Evolutionary conservation across 768 basidiomycete species (phyloP).

Genomic region (Boletus sensibilis): DNA sequence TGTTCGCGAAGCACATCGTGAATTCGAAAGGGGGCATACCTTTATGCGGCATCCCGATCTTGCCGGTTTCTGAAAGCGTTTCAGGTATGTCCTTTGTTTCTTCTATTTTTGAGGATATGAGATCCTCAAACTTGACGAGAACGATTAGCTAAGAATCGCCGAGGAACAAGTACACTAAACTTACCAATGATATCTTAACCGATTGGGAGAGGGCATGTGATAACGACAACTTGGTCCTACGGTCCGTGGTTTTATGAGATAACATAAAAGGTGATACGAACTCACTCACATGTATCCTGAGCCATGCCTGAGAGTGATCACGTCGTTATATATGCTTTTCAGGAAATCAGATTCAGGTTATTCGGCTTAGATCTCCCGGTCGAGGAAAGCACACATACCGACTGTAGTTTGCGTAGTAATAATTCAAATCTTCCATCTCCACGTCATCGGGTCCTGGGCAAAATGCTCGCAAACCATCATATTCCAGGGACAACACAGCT

Average conservation of each 20-base stretch:
- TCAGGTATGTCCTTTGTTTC: constrained; percentile 97
- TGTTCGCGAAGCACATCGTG: constrained; percentile 11
- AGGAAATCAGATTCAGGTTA: constrained; percentile 34
- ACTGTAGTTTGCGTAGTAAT: constrained; percentile 95
- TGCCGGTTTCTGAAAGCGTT: constrained; percentile 89
- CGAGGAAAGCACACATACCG: constrained; percentile 49
- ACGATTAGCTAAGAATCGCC: not conserved
- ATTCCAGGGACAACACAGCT: constrained; percentile 18
- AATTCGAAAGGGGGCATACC: constrained; percentile 37
- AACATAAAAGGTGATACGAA: constrained; percentile 12
- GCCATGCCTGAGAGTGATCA: constrained; percentile 90
- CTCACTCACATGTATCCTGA: constrained; percentile 87
- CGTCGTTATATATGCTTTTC: constrained; percentile 91
- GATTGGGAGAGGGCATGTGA: constrained; percentile 96
- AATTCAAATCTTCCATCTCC: constrained; percentile 97
- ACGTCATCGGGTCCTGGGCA: constrained; percentile 76
- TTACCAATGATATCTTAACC: constrained; percentile 90
- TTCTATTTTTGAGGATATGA: constrained; percentile 91
- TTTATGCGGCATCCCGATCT: constrained; percentile 88
- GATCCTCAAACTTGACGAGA: constrained; percentile 72
- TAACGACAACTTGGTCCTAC: constrained; percentile 91
- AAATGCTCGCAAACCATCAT: constrained; percentile 1
- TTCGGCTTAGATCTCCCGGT: constrained; percentile 1
- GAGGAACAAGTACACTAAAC: constrained; percentile 17
- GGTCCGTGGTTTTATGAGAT: constrained; percentile 7